Percentiles rank a stretch among this genome's conserved stretches.
Evolutionary conservation across 805 yeast species (phyloP).

Genomic region (Metschnikowia hibisci): DNA sequence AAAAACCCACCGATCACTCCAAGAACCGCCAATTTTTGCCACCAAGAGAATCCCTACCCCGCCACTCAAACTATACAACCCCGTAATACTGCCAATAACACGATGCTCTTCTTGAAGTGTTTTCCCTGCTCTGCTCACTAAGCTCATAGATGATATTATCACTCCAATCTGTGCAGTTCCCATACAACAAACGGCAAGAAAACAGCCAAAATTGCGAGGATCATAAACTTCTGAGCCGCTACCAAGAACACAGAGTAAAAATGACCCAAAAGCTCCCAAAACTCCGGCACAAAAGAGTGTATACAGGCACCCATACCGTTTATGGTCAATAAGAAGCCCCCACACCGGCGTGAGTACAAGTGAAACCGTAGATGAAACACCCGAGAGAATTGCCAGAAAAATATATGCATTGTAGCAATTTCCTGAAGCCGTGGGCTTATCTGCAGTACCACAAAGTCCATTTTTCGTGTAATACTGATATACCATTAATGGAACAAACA

Average conservation of each 20-base stretch:
- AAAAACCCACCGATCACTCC: conserved; percentile 54
- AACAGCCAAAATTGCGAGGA: conserved; percentile 34
- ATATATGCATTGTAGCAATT: conserved; percentile 61
- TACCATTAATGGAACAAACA: conserved; percentile 60
- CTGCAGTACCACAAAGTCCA: conserved; percentile 45
- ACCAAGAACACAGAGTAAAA: conserved; percentile 25
- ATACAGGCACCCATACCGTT: conserved; percentile 25
- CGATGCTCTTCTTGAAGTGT: conserved; percentile 29
- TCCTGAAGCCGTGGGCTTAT: conserved; percentile 23
- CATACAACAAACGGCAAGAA: conserved; percentile 39
- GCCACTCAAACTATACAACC: conserved; percentile 65
- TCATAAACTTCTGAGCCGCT: conserved; percentile 22
- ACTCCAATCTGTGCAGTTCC: conserved; percentile 63
- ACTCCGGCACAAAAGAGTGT: conserved; percentile 36
- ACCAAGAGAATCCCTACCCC: conserved; percentile 62
- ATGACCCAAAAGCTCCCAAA: conserved; percentile 43
- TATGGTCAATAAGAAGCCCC: conserved; percentile 53
- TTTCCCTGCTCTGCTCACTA: conserved; percentile 33
- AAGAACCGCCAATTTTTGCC: conserved; percentile 57
- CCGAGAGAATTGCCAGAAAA: conserved; percentile 64
- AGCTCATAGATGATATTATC: conserved; percentile 60
- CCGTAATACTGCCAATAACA: conserved; percentile 63
- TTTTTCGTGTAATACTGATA: conserved; percentile 49
- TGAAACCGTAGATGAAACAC: conserved; percentile 57
- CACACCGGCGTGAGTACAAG: conserved; percentile 60